A percentile compares a stretch with the other conserved stretches of the same genome.
phyloP scores from a whole-genome alignment of 2,329 filamentous ascomycete species.

The Cordyceps militaris region DNA sequence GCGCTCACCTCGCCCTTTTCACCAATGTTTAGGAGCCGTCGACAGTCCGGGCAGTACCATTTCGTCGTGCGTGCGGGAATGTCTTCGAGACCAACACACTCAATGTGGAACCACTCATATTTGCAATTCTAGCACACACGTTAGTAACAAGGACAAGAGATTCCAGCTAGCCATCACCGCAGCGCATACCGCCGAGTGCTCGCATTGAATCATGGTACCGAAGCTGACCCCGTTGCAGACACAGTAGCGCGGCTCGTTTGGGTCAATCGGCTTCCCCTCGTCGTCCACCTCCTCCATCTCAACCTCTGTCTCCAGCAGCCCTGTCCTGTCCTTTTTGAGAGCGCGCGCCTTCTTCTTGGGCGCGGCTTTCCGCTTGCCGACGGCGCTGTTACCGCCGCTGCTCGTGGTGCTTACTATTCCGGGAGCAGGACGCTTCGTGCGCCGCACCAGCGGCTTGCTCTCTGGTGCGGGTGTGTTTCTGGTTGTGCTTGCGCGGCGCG shows the following conservation, averaged over 20 bases:
- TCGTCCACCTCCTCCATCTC: constrained; percentile 57
- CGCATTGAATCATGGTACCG: constrained; percentile 77
- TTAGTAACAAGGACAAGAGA: constrained; percentile 15
- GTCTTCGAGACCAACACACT: constrained; percentile 62
- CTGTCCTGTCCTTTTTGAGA: constrained; percentile 43
- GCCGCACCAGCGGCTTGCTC: constrained; percentile 41
- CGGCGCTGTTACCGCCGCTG: constrained; percentile 56
- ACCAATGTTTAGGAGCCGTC: constrained; percentile 54
- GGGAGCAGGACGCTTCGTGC: constrained; percentile 63
- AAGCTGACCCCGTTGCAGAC: constrained; percentile 73
- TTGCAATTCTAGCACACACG: constrained; percentile 53
- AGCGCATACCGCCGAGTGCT: constrained; percentile 60
- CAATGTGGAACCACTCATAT: constrained; percentile 79
- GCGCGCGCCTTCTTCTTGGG: constrained; percentile 56
- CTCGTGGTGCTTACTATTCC: constrained; percentile 60
- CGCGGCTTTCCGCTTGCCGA: constrained; percentile 64
- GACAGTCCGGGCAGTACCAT: constrained; percentile 79
- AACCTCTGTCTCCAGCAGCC: constrained; percentile 36
- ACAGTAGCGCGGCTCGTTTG: constrained; percentile 70
- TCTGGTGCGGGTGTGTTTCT: constrained; percentile 52
- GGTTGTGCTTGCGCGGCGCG: constrained; percentile 49
- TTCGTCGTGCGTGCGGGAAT: constrained; percentile 67
- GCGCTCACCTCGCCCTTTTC: constrained; percentile 57
- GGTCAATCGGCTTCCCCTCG: constrained; percentile 64
- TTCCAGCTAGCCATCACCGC: neutral